phyloP scores from a whole-genome alignment of 805 yeast genomes.

The Schwanniomyces vanrijiae region DNA sequence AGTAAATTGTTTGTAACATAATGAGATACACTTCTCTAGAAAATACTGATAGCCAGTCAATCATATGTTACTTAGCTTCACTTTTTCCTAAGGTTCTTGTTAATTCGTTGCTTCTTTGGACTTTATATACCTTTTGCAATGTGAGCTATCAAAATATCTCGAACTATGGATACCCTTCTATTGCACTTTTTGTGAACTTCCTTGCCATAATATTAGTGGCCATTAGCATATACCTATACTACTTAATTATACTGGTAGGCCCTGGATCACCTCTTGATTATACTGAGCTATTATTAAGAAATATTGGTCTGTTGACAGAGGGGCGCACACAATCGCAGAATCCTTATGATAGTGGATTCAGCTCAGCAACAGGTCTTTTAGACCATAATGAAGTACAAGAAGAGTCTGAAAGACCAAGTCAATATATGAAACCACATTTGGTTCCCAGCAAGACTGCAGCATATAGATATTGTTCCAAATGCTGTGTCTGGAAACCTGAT shows the following conservation, averaged over 20 bases:
- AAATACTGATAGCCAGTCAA: constrained; percentile 11
- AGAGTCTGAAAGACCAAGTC: constrained; percentile 26
- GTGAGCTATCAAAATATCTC: constrained; percentile 1
- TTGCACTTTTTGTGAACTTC: constrained; percentile 16
- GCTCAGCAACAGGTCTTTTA: constrained; percentile 5
- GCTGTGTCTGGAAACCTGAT: constrained; percentile 61
- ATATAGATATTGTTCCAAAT: constrained; percentile 56
- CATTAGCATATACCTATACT: constrained; percentile 51
- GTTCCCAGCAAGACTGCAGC: constrained; percentile 53
- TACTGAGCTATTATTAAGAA: constrained; percentile 36
- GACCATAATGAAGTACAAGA: constrained; percentile 6
- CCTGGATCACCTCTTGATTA: constrained; percentile 69
- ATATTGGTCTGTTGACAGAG: constrained; percentile 13
- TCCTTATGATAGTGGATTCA: constrained; percentile 11
- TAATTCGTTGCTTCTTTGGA: constrained; percentile 46
- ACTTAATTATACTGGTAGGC: constrained; percentile 50
- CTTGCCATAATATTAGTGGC: constrained; percentile 28
- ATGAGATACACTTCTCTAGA: constrained; percentile 3
- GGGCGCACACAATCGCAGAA: constrained; percentile 9
- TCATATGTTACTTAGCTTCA: constrained; percentile 36
- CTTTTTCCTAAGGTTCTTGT: constrained; percentile 53
- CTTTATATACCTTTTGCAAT: constrained; percentile 35
- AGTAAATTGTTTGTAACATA: background rate
- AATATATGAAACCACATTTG: constrained; percentile 34
- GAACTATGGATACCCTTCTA: constrained; percentile 6